Base-by-base conservation (phyloP, 1,284 basidiomycete genomes). In the Apiotrichum gamsii region DNA sequence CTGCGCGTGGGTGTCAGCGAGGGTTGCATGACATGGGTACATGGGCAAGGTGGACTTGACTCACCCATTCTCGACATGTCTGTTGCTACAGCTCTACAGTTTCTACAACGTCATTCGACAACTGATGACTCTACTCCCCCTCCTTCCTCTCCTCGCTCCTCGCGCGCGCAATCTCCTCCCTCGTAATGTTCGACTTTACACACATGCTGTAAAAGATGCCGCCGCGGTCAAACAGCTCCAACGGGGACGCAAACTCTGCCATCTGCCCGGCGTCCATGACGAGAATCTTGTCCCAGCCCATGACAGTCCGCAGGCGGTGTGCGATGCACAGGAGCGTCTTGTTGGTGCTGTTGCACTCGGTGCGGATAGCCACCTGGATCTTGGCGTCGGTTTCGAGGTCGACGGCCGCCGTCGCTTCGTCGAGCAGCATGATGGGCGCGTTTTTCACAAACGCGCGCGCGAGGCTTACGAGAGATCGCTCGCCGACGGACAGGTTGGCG, bases 141-240 rank as follows among this genome's bases (percentile, higher is more conserved):
- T n/a, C n/a, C n/a, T n/a, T n/a, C n/a, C n/a, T n/a, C n/a, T n/a
- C n/a, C n/a, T n/a, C n/a, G n/a, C n/a, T n/a, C n/a, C n/a, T n/a
- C n/a, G n/a, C n/a, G n/a, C n/a, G n/a, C n/a, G n/a, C n/a, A n/a
- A 85, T 81, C 64, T 86, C 84, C n/a, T 82, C 79, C 29, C 82
- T 61, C 18, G 78, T 76, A 53, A 90, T 75, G 52, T 79, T 79
- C 9, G 82, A 82, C 68, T 89, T 84, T 36, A 82, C 76, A 62
- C 86, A 89, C 51, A 87, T 79, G 18, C 81, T 82, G 15, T 81
- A 75, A 77, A 90, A 90, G 55, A 85, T 81, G 3, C 86, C 86
- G 49, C 79, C 76, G 23, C 72, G 74, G 67, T 84, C 79, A 65
- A 82, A 90, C 15, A 90, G 76, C 53, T 80, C 80, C 46, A 87